Conservation (phyloP, 305 asterid species). For the Solanum hybrid region DNA sequence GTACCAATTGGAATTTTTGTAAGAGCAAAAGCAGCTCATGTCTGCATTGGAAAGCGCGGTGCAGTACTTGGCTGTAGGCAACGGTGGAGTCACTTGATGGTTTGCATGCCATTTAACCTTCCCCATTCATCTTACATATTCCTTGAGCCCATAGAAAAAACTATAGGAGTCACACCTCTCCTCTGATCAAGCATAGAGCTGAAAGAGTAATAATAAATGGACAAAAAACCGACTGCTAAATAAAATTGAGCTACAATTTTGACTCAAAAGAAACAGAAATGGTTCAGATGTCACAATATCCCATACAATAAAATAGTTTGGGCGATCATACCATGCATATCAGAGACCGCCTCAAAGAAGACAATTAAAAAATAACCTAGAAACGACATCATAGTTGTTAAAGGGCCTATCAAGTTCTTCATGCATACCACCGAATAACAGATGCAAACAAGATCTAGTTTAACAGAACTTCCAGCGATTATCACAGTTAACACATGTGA, state of each 20-base stretch:
- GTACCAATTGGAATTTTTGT: neutral
- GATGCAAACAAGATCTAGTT: neutral
- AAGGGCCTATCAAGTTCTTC: conserved; percentile 1
- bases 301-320: neutral
- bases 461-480: conserved; percentile 82
- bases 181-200: neutral
- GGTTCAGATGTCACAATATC: neutral
- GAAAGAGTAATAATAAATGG: neutral
- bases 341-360: neutral
- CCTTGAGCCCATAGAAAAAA: neutral
- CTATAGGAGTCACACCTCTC: neutral
- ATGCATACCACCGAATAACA: neutral
- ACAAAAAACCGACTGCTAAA: neutral
- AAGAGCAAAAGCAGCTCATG: neutral
- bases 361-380: neutral
- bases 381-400: neutral
- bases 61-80: neutral
- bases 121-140: neutral
- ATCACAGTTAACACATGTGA: conserved; percentile 73
- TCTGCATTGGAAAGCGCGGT: too few species aligned
- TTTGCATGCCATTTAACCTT: neutral
- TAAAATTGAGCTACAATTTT: neutral
- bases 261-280: neutral
- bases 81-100: neutral
- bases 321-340: neutral